Evolutionary conservation across 2,329 filamentous ascomycete species (phyloP).

Genomic region (Clarireedia sp.): DNA sequence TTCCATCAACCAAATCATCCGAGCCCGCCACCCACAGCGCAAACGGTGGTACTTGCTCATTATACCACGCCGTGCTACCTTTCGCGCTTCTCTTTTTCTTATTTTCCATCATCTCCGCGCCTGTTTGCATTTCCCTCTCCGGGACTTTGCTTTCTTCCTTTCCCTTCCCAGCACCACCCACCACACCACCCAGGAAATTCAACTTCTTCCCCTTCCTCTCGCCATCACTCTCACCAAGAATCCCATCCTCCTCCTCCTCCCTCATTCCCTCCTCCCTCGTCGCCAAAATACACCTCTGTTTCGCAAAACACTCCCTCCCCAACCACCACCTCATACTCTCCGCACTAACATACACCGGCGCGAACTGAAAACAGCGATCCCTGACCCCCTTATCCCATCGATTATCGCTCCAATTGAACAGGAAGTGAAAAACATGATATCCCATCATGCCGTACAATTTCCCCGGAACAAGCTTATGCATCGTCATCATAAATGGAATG

Average conservation of each 20-base stretch:
- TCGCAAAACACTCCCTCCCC: slow-evolving; percentile 75
- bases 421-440: slow-evolving; percentile 80
- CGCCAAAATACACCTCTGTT: slow-evolving; percentile 78
- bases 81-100: slow-evolving; percentile 27
- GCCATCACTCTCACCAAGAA: slow-evolving; percentile 21
- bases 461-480: slow-evolving; percentile 60
- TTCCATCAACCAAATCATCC: slow-evolving; percentile 79
- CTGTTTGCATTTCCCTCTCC: slow-evolving; percentile 25
- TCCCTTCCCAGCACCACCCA: background rate
- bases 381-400: slow-evolving; percentile 77
- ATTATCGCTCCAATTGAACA: slow-evolving; percentile 80
- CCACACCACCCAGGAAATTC: background rate
- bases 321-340: slow-evolving; percentile 97
- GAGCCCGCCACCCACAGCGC: slow-evolving; percentile 81
- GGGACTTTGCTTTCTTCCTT: slow-evolving; percentile 1
- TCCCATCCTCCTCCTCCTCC: slow-evolving; percentile 42
- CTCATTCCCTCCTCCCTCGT: slow-evolving; percentile 63
- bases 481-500: slow-evolving; percentile 86
- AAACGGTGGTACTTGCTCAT: slow-evolving; percentile 69
- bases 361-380: slow-evolving; percentile 83
- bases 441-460: slow-evolving; percentile 70
- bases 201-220: background rate
- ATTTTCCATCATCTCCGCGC: slow-evolving; percentile 24
- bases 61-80: slow-evolving; percentile 69
- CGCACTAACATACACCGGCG: slow-evolving; percentile 80